Percentiles rank a stretch among this genome's conserved stretches.
Conservation (phyloP, 176 grass and related monocot genomes). For the Avena sativa region DNA sequence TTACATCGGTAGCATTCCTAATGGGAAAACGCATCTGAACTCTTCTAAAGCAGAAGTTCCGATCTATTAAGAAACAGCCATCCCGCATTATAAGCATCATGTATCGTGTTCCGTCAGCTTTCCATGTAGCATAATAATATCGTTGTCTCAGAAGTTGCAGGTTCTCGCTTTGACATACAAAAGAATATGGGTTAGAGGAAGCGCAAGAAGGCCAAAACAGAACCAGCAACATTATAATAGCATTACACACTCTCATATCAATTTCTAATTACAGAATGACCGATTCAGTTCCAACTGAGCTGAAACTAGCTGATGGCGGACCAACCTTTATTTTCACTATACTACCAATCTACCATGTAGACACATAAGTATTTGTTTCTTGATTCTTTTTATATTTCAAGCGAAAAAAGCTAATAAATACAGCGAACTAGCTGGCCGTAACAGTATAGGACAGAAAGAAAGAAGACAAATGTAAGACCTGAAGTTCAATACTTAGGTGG, state of each 20-base stretch:
- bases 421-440: neutral
- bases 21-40: slow-evolving; percentile 94
- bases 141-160: slow-evolving; percentile 88
- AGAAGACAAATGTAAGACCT: neutral
- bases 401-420: neutral
- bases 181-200: slow-evolving; percentile 16
- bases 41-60: slow-evolving; percentile 89
- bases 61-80: slow-evolving; percentile 88
- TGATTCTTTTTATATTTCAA: neutral
- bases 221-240: neutral
- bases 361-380: neutral
- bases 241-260: neutral
- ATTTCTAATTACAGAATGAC: slow-evolving; percentile 4
- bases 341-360: neutral
- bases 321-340: slow-evolving; percentile 9
- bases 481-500: neutral
- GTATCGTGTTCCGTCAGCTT: slow-evolving; percentile 94
- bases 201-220: slow-evolving; percentile 17
- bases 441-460: neutral
- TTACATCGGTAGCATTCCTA: slow-evolving; percentile 72
- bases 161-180: slow-evolving; percentile 69
- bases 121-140: slow-evolving; percentile 99
- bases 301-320: slow-evolving; percentile 14
- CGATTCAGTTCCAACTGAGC: neutral
- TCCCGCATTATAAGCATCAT: slow-evolving; percentile 91